phyloP scores from a whole-genome alignment of 768 basidiomycete genomes.

The Leucocoprinus sp. region DNA sequence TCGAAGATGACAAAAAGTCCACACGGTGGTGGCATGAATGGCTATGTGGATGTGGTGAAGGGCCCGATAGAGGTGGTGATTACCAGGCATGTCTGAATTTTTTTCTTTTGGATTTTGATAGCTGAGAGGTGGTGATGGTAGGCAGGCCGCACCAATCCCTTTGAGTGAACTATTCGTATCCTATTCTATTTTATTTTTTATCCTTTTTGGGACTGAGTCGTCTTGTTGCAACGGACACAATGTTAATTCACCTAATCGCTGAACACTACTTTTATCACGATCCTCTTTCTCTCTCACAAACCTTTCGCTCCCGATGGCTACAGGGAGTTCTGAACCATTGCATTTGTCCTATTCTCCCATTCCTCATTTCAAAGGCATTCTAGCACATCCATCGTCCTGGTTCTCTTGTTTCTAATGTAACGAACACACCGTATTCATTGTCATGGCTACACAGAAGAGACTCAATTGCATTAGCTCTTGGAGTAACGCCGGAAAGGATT shows the following conservation, averaged over 20 bases:
- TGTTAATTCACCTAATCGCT: conserved; percentile 1
- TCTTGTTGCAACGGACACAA: neutral
- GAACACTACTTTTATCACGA: neutral
- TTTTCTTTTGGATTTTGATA: neutral
- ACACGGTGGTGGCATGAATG: conserved; percentile 81
- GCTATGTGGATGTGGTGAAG: conserved; percentile 75
- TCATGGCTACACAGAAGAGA: neutral
- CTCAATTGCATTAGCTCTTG: no score
- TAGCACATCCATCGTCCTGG: neutral
- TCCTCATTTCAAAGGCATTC: neutral
- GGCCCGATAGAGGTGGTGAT: conserved; percentile 65
- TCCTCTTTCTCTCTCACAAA: neutral
- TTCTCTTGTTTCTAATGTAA: conserved; percentile 1
- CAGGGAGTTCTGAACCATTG: neutral
- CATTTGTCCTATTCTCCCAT: neutral
- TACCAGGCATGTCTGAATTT: conserved; percentile 43
- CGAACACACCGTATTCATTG: neutral
- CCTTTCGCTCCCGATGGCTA: neutral
- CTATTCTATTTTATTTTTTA: neutral
- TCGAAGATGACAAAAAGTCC: conserved; percentile 27
- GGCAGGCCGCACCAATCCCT: conserved; percentile 71
- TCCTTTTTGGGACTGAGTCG: neutral
- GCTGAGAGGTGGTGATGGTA: conserved; percentile 18
- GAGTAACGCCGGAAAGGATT: no score
- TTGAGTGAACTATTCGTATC: conserved; percentile 27